Evolutionary conservation across 495 filamentous ascomycete genomes (phyloP), one percentile per base, ranked within the genome.

Genomic region (Aeminium ludgeri): DNA sequence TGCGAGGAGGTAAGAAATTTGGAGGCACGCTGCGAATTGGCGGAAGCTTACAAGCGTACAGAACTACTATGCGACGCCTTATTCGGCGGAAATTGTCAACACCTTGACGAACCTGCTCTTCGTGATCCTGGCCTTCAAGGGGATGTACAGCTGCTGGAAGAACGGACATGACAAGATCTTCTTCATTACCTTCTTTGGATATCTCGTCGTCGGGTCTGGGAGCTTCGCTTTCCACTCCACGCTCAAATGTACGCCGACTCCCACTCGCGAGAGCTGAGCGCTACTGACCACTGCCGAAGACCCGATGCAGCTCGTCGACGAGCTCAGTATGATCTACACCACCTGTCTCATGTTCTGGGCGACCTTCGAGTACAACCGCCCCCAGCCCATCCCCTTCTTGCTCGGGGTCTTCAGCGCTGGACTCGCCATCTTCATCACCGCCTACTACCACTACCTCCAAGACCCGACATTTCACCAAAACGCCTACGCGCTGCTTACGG

Each of bases 251-350:
- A 54, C 4, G 57, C 30, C 27, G 4, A 10, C 10, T 6, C 16
- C 12, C 10, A 8, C 8, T 30, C 23, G 4, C 20, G 13, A 10
- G 23, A 3, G 23, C 8, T 8, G 23, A 16, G 34, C 28, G 30
- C 23, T 28, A 30, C 11, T 11, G 17, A 31, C 28, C 39, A 20
- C 6, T 11, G 6, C 4, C 27, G 40, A 57, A 93, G 86, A 97
- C 61, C 84, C 86, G 1, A 94, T 94, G 89, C 89, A 97, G 55
- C 73, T 96, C 12, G 80, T 95, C 27, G 89, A 97, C 53, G 89
- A 97, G 60, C 70, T 95, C 6, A 82, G 78, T 45, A 96, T 96
- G 89, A 94, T 97, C 20, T 96, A 97, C 56, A 94, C 87, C 1
- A 91, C 87, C 6, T 91, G 80, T 49, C 59, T 93, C n/a, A 91